Base-by-base conservation (phyloP, 495 filamentous ascomycete genomes). In the Podospora fimiseda region DNA sequence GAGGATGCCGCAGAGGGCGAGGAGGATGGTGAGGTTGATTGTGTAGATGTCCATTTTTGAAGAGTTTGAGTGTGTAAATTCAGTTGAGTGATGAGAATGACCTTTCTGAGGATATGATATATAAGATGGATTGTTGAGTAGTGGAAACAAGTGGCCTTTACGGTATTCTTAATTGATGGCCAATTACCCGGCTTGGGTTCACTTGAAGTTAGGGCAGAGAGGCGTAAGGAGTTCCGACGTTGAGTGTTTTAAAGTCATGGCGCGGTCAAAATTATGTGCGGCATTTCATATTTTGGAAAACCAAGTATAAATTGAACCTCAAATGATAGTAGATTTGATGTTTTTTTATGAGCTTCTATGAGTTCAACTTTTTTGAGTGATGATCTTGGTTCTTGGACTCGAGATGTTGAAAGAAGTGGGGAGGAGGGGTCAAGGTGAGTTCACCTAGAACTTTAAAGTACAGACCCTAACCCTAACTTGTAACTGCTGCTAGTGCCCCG, bases 41-140 rank as follows among this genome's bases (percentile, higher is more conserved):
- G 51, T 57, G 60, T 66, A 66, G 37, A 55, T 60, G 51, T 58
- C 55, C 57, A 65, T 58, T 38, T 20, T 60, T 13, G 1, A 27
- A 14, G 39, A 41, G 2, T 46, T 41, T 14, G 3, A 14, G 20
- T 42, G 19, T 7, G 45, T 24, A 11, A 20, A 6, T n/a, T 30
- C 41, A 19, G 16, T 9, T 16, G 14, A 8, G 15, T 13, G n/a
- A 19, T 43, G 13, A 24, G n/a, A 30, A 23, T 20, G 7, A 3
- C 21, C 21, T 33, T 42, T 4, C 4, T 41, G 4, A 2, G 20
- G 38, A n/a, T 15, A 33, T 9, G 33, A 49, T 13, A 13, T 20
- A 23, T n/a, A n/a, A n/a, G n/a, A n/a, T n/a, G n/a, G n/a, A n/a
- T n/a, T 36, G 9, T 39, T 4, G 27, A 44, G 24, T 50, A n/a